Base-by-base conservation (phyloP, 768 basidiomycete species). In the Tylopilus rubrobrunneus region DNA sequence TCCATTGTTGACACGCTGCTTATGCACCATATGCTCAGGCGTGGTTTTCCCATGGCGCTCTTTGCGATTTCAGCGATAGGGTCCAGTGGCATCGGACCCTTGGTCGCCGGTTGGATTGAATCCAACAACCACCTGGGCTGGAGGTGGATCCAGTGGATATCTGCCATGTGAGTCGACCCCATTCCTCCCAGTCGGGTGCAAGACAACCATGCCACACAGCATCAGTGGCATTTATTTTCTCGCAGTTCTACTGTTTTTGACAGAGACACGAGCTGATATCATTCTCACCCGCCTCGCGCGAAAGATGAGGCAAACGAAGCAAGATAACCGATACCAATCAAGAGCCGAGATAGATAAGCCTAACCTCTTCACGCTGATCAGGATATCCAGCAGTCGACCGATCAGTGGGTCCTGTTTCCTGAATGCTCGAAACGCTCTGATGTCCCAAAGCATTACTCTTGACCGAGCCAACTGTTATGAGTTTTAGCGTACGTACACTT, bases 141-240 rank as follows among this genome's bases (percentile, higher is more conserved):
- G 88, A 74, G 88, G 27, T 92, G 89, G 88, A 89, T 94, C 25
- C 83, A 90, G 61, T 92, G 89, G 89, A 78, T 89, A 9, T 82
- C 84, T 57, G 73, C 83, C 61, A 87, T 86, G 85, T 83, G 39
- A 51, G 62, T 64, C 43, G 15, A 34, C 33, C 7, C 10, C 11
- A 41, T 47, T 41, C 46, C 46, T 45, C 45, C 23, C 10, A 17
- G n/a, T 39, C 50, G 17, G 48, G 29, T 6, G 7, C 39, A 37
- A 51, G 19, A 5, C 23, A 47, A 52, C 7, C 14, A 40, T 56
- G 50, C 5, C 48, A 34, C 51, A 59, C 48, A 87, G 89, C 46
- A 62, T 82, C 31, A 76, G 76, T 28, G 83, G 77, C 3, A 62
- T 74, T 1, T 84, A 82, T 50, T 59, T 83, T 7, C 49, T 83